These are phyloP conservation scores for Paramecium sonneborni DNA, from an alignment of 73 alveolate species.

Conservation along the genomic window DNA sequence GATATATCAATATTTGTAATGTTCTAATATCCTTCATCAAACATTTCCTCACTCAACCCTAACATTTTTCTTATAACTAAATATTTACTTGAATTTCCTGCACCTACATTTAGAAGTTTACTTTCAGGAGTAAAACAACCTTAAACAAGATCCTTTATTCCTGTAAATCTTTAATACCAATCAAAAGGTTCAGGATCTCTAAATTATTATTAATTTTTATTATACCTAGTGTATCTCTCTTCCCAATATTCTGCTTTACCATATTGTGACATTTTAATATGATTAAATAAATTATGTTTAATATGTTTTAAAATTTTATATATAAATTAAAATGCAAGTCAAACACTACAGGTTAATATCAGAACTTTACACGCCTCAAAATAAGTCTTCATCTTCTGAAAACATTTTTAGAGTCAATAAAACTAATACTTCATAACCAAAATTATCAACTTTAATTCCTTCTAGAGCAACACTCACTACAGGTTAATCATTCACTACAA, in stretches of 20 bases:
- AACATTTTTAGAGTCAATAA: neutral
- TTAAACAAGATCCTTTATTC: slow-evolving; percentile 91
- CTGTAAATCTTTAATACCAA: slow-evolving; percentile 95
- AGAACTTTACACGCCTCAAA: neutral
- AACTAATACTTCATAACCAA: neutral
- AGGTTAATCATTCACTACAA: neutral
- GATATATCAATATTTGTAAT: slow-evolving; percentile 93
- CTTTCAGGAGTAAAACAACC: slow-evolving; percentile 88
- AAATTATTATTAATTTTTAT: neutral
- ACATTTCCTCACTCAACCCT: slow-evolving; percentile 97
- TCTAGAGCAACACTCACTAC: neutral
- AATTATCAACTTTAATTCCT: neutral
- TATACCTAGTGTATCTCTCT: slow-evolving; percentile 92
- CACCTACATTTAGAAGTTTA: slow-evolving; percentile 90
- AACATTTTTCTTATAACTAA: neutral
- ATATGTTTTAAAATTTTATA: neutral
- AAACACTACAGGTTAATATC: neutral
- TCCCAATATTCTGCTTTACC: slow-evolving; percentile 99
- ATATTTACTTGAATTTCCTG: slow-evolving; percentile 90
- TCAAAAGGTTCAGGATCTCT: slow-evolving; percentile 97
- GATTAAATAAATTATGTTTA: neutral
- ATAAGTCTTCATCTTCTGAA: neutral
- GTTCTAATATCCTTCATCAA: slow-evolving; percentile 96
- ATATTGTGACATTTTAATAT: slow-evolving; percentile 85
- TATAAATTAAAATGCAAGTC: neutral